phyloP scores from a whole-genome alignment of 805 yeast genomes.

The Metschnikowia gelsemii region DNA sequence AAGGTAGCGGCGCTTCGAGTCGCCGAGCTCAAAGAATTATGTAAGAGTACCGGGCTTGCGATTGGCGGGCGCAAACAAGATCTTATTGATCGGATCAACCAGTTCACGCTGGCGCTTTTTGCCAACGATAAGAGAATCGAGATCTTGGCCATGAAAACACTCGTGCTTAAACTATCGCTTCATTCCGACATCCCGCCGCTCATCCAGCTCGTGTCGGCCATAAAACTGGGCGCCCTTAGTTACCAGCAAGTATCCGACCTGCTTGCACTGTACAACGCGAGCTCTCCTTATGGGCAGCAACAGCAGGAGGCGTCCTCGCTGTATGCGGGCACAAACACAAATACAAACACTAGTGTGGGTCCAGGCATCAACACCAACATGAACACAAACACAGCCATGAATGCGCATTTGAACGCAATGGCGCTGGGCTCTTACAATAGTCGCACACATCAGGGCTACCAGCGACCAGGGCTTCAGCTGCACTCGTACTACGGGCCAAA shows the following conservation, averaged over 20 bases:
- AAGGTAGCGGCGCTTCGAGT: constrained; percentile 25
- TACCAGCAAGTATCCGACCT: constrained; percentile 8
- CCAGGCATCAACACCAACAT: too few species aligned
- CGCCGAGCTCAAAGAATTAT: constrained; percentile 51
- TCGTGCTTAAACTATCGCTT: constrained; percentile 39
- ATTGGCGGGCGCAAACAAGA: constrained; percentile 61
- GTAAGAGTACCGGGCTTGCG: constrained; percentile 49
- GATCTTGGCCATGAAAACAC: constrained; percentile 43
- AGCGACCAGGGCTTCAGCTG: not conserved
- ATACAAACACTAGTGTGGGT: too few species aligned
- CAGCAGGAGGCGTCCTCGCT: too few species aligned
- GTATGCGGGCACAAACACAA: too few species aligned
- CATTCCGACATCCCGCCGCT: constrained; percentile 42
- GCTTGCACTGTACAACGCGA: constrained; percentile 6
- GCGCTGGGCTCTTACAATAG: not conserved
- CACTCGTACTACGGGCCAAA: not conserved
- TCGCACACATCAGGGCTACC: not conserved
- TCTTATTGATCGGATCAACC: constrained; percentile 52
- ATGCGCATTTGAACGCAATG: too few species aligned
- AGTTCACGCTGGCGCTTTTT: constrained; percentile 44
- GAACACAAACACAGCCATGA: too few species aligned
- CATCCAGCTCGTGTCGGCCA: constrained; percentile 26
- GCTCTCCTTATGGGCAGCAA: not conserved
- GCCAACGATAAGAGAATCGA: constrained; percentile 41
- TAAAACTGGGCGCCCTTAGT: constrained; percentile 29